Evolutionary conservation across 192 early-diverging fungal genomes (phyloP), one percentile per base, ranked within the genome.

Genomic region (Phlyctochytrium arcticum): DNA sequence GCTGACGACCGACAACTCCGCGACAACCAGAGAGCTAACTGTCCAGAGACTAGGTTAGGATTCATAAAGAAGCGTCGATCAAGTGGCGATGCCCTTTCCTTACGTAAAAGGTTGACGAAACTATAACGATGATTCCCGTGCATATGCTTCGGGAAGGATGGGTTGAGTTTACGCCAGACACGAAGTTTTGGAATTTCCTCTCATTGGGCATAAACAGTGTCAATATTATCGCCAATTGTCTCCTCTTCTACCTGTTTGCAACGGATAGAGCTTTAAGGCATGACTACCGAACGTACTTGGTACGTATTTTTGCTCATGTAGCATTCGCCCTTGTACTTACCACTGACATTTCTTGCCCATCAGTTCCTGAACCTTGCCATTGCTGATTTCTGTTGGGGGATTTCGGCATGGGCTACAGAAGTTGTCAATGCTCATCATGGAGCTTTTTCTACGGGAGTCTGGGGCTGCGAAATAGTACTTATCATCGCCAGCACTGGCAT

Each of bases 351-450:
- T 19, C 39, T 44, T 44, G 15, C 21, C 12, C 39, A 2, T 19
- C 50, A 53, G 50, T 19, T 53, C 30, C 30, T 53, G 23, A 53
- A 53, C 50, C 30, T 53, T 26, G 50, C 50, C 30, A 15, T 53
- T 21, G 50, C 50, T 4, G 50, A 53, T 30, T 17, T 53, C 29
- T 26, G 19, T 5, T 53, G 50, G 50, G 50, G 50, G 15, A 17
- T 27, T 5, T 17, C 50, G 50, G 50, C 50, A 30, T 27, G 19
- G 50, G 8, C 29, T 27, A 53, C 50, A 3, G 50, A 53, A 53
- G 19, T 8, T 2, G 15, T 53, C 50, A 53, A 30, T 27, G 19
- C 50, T 17, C 19, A 27, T 30, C 4, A 53, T 27, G 50, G 50
- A 30, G 50, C 23, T 3, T 53, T 53, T 19, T 17, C 30, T 17